These are phyloP conservation scores for Phytophthora tubulina DNA, from an alignment of 352 stramenopile genomes.

Conservation along the genomic window DNA sequence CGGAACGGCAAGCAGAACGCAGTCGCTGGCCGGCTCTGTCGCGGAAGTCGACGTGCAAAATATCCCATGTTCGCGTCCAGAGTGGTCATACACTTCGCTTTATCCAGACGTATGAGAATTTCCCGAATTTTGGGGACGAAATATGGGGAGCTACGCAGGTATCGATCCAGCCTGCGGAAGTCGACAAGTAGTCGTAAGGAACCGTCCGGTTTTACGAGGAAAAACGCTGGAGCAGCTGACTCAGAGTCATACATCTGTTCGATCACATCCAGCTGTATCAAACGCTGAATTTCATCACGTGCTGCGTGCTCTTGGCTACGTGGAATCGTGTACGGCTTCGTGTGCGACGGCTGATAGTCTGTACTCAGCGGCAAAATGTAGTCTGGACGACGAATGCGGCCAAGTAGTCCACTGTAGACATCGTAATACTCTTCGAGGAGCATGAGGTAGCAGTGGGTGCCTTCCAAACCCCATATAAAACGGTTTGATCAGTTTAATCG, in stretches of 20 bases:
- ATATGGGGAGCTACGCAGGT: slow-evolving; percentile 4
- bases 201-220: background rate
- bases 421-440: slow-evolving; percentile 6
- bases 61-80: slow-evolving; percentile 16
- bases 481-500: no score
- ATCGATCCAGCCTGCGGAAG: slow-evolving; percentile 12
- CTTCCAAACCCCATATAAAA: no score
- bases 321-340: background rate
- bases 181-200: background rate
- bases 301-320: slow-evolving; percentile 9
- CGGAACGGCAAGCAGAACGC: slow-evolving; percentile 12
- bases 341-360: slow-evolving; percentile 1
- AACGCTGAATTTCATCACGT: background rate
- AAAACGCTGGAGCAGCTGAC: no score
- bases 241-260: slow-evolving; percentile 8
- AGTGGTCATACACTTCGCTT: slow-evolving; percentile 14
- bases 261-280: background rate
- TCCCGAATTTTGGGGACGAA: slow-evolving; percentile 6
- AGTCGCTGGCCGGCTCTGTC: background rate
- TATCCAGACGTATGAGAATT: slow-evolving; percentile 2
- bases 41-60: background rate
- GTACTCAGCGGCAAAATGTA: background rate
- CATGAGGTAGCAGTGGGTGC: slow-evolving; percentile 7
- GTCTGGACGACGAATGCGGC: slow-evolving; percentile 3
- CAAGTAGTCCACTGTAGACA: slow-evolving; percentile 5